Evolutionary conservation across 139 green algal species (phyloP).

Genomic region (Chlorella sp.): DNA sequence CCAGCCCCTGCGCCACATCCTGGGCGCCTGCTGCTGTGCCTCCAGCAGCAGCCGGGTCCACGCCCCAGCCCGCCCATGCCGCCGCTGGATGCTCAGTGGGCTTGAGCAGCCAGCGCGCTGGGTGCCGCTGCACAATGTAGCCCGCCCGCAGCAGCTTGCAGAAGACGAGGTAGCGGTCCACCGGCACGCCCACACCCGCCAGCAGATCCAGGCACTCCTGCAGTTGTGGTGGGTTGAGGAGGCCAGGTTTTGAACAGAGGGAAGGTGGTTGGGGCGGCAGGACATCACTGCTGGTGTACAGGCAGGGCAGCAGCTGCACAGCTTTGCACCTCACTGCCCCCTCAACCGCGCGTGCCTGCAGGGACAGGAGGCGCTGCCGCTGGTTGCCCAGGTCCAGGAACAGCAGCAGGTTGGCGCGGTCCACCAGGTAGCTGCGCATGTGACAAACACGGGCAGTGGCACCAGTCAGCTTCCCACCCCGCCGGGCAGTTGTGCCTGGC

Average conservation of each 20-base stretch:
- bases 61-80: neutral
- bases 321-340: too few species aligned
- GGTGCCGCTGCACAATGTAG: slow-evolving; percentile 44
- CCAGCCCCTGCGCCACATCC: neutral
- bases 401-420: slow-evolving; percentile 50
- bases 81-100: neutral
- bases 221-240: neutral
- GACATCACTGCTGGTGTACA: too few species aligned
- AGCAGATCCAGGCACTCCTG: slow-evolving; percentile 37
- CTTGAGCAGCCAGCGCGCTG: slow-evolving; percentile 9
- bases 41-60: neutral
- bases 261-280: too few species aligned
- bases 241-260: too few species aligned
- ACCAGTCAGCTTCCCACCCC: too few species aligned
- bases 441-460: neutral
- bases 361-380: slow-evolving; percentile 18
- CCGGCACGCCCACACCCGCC: neutral
- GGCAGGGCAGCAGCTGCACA: too few species aligned
- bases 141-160: slow-evolving; percentile 49
- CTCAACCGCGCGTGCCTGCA: neutral
- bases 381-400: slow-evolving; percentile 28
- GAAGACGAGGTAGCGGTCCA: slow-evolving; percentile 39
- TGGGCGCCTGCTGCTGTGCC: neutral
- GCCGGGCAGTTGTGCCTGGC: too few species aligned
- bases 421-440: slow-evolving; percentile 35